Base-by-base conservation (phyloP, 2,329 filamentous ascomycete species). In the Decorospora gaudefroyi region DNA sequence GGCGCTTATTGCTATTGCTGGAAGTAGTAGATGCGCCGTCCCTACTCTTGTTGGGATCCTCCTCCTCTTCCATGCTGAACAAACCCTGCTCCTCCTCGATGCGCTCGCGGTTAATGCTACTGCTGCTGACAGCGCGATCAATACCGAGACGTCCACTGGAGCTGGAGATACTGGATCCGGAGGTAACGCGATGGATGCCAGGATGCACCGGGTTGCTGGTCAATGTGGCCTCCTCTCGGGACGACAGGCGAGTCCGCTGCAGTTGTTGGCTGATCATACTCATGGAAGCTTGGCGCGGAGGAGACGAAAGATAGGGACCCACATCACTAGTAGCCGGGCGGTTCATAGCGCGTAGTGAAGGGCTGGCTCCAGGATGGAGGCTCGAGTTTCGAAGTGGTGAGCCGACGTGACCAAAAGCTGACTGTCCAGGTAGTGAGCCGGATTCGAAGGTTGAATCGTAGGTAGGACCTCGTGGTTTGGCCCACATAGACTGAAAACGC, bases 311-410 rank as follows among this genome's bases (percentile, higher is more conserved):
- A 45, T 78, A 76, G 25, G 78, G 70, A 30, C 76, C 76, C 9
- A 73, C 67, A 48, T 80, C 77, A 21, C 74, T 74, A 6, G 75
- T 72, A 3, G 70, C 59, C 4, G 75, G 72, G 9, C 76, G 73
- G 52, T 72, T 73, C 25, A 78, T 76, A 28, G 78, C 75, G 11
- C 77, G 75, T 11, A 81, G 56, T 16, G 73, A 73, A n/a, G 77
- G 77, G 49, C 74, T 80, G 17, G 72, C 74, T 32, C 69, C 74
- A 31, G 74, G 68, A 53, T 78, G 74, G 23, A 81, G 65, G 5
- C 76, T 78, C 2, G 81, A 82, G 61, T 85, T 83, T 36, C 83
- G 81, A 0, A 86, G 76, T 7, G 84, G 84, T 3, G 84, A 86
- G 25, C 84, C 84, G 30, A 86, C 78, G 59, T 84, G 81, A 30